Conservation (phyloP, 176 grass and related monocot genomes). For the Avena insularis region DNA sequence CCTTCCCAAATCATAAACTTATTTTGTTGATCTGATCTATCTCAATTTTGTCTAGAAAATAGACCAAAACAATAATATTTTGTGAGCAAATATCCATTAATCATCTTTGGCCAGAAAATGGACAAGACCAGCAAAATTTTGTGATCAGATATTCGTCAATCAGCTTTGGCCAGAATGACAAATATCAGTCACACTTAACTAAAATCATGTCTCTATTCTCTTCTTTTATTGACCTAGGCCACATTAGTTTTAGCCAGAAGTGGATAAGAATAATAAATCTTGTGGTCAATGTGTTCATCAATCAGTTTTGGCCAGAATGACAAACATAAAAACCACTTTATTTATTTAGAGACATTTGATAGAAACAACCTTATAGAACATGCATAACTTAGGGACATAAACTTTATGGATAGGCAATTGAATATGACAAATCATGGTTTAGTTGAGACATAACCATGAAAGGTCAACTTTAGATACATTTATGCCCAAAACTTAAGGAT, state of each 20-base stretch:
- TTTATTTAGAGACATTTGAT: neutral
- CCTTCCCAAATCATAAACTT: neutral
- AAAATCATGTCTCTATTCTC: neutral
- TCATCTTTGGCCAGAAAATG: neutral
- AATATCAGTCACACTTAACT: neutral
- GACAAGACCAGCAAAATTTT: neutral
- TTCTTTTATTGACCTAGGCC: neutral
- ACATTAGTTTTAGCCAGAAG: too few relatives aligned
- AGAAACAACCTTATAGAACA: neutral
- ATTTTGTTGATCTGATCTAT: neutral
- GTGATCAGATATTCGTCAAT: neutral
- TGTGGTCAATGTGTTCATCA: neutral
- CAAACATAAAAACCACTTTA: neutral
- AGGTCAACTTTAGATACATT: neutral
- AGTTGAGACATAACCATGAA: neutral
- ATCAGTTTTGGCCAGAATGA: neutral
- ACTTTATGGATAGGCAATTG: neutral
- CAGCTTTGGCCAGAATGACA: neutral
- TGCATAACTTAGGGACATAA: neutral
- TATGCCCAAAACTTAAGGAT: neutral
- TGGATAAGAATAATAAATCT: neutral
- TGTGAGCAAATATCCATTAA: neutral
- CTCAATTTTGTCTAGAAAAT: neutral
- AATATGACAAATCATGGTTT: too few relatives aligned
- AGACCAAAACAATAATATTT: neutral